Evolutionary conservation across 306 rosid species (phyloP).

Genomic region (Vigna radiata): DNA sequence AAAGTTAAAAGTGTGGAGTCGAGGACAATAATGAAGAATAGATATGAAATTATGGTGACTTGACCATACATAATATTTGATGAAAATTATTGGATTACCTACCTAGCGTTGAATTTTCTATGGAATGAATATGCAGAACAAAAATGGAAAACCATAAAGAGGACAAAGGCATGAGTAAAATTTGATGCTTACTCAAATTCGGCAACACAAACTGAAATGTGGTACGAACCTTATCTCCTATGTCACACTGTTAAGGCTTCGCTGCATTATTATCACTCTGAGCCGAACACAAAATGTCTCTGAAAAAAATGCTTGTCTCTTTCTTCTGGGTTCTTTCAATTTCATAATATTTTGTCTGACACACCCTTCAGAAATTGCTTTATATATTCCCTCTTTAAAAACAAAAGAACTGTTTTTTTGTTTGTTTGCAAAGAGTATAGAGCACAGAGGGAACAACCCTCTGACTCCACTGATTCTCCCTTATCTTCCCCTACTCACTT

Average conservation of each 20-base stretch:
- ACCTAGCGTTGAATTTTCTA: neutral
- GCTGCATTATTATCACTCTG: conserved; percentile 47
- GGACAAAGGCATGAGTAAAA: conserved; percentile 42
- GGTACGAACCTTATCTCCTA: conserved; percentile 54
- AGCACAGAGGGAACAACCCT: conserved; percentile 53
- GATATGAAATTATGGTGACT: conserved; percentile 11
- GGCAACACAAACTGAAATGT: conserved; percentile 39
- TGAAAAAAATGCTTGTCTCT: conserved; percentile 40
- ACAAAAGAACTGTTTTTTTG: conserved; percentile 34
- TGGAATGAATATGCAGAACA: conserved; percentile 40
- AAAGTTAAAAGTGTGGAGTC: neutral
- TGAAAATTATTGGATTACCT: neutral
- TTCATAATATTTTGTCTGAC: conserved; percentile 50
- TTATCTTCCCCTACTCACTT: conserved; percentile 42
- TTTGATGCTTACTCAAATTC: conserved; percentile 45
- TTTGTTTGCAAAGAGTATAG: conserved; percentile 50
- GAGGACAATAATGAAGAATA: neutral
- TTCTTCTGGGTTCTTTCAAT: conserved; percentile 51
- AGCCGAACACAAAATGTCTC: conserved; percentile 54
- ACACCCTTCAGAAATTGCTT: conserved; percentile 23
- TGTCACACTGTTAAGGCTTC: conserved; percentile 33
- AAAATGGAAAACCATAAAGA: conserved; percentile 41
- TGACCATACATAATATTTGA: neutral
- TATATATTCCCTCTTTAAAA: neutral
- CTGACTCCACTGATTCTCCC: conserved; percentile 55